Base-by-base conservation (phyloP, 345 rosid genomes). In the Hypericum androsaemum region DNA sequence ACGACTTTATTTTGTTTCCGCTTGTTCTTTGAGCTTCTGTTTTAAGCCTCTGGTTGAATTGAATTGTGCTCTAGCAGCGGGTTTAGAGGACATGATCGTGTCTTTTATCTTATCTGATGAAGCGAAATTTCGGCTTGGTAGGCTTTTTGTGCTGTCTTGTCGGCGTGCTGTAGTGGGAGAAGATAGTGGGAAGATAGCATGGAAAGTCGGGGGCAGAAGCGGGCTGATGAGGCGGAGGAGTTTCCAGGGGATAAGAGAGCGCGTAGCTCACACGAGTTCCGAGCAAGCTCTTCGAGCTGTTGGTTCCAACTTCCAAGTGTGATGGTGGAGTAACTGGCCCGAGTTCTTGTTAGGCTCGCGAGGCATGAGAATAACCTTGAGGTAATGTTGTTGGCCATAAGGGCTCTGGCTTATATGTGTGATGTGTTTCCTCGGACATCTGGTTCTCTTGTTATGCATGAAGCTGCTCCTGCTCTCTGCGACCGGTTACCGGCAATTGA, bases 231-330 rank as follows among this genome's bases (percentile, higher is more conserved):
- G 52, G 74, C 68, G 39, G 84, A 80, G 12, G 92, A 82, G 53
- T 68, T 88, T 17, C 98, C 98, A 12, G 89, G 90, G 46, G 96
- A 92, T 78, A 87, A 92, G 69, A 80, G 98, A 56, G 95, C 96
- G 54, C 87, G 96, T 59, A 82, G 78, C 73, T 80, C 92, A 1
- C 74, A 77, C 61, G 98, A 87, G 38, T 80, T 76, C 53, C 77
- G 80, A 54, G 79, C 89, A 11, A 80, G 88, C 66, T 53, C 89
- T 41, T 86, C 89, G 4, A 79, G 68, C 57, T 79, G n/a, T n/a
- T n/a, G n/a, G n/a, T n/a, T n/a, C 59, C 80, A 96, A 2, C 64
- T 84, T 42, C 77, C 95, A 0, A 68, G 72, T 65, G 47, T 28
- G 71, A 74, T 80, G 77, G 80, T 88, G 7, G 94, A 92, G 53